phyloP scores from a whole-genome alignment of 2,329 filamentous ascomycete genomes.

The Fusarium concolor region DNA sequence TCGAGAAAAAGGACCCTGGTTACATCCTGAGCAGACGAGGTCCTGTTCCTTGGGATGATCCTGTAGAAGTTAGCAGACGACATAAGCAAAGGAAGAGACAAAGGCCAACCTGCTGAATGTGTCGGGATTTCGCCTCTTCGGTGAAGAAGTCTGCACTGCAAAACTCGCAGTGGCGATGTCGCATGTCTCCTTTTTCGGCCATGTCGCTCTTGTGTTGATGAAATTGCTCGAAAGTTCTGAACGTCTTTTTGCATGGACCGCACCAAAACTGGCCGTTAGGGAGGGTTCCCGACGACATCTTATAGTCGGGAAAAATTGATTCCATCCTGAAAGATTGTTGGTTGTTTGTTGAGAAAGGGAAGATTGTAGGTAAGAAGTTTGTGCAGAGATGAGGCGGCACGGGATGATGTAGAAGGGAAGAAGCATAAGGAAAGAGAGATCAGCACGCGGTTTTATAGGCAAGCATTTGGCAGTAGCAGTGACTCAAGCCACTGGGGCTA shows the following conservation, averaged over 20 bases:
- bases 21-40: conserved; percentile 62
- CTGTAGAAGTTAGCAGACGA: conserved; percentile 43
- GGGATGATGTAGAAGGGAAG: background rate
- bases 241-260: conserved; percentile 47
- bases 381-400: background rate
- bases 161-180: conserved; percentile 54
- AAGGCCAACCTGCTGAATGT: conserved; percentile 52
- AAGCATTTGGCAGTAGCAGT: background rate
- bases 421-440: background rate
- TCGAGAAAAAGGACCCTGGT: conserved; percentile 50
- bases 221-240: conserved; percentile 43
- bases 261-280: conserved; percentile 42
- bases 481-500: background rate
- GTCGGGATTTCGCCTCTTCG: conserved; percentile 46
- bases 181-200: conserved; percentile 33
- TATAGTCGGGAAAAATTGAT: background rate
- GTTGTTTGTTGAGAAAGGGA: background rate
- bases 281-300: conserved; percentile 30
- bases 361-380: background rate
- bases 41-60: conserved; percentile 55
- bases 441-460: too few species aligned
- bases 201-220: conserved; percentile 49
- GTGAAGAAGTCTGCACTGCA: conserved; percentile 55
- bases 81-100: background rate
- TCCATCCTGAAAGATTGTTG: background rate